phyloP scores from a whole-genome alignment of 805 yeast genomes.

The Sungouiella blattae region DNA sequence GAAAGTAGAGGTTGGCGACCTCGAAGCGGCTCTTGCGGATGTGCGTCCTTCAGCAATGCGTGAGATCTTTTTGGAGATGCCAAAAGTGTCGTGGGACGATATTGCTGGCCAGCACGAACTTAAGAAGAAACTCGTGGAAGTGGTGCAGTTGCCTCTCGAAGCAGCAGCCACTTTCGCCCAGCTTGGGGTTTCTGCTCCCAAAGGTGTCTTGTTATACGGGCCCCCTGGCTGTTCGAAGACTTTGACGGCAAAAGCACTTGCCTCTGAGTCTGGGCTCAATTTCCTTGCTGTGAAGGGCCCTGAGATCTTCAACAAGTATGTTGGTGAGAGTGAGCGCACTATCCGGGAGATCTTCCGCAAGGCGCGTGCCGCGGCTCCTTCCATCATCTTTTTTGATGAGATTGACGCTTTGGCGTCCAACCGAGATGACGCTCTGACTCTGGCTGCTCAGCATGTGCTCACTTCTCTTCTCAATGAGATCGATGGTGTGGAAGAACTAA shows the following conservation, averaged over 20 bases:
- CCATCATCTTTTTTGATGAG: slow-evolving; percentile 93
- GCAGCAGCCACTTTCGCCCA: slow-evolving; percentile 72
- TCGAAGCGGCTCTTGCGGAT: slow-evolving; percentile 71
- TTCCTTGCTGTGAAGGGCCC: slow-evolving; percentile 97
- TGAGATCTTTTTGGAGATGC: slow-evolving; percentile 90
- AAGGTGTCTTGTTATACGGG: slow-evolving; percentile 89
- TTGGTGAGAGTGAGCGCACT: slow-evolving; percentile 92
- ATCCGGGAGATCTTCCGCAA: slow-evolving; percentile 90
- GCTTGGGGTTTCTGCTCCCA: slow-evolving; percentile 86
- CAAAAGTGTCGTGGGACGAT: slow-evolving; percentile 89
- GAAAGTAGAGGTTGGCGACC: slow-evolving; percentile 48
- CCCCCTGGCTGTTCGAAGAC: slow-evolving; percentile 99
- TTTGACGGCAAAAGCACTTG: slow-evolving; percentile 89
- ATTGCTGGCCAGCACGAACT: slow-evolving; percentile 92
- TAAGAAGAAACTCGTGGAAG: slow-evolving; percentile 78
- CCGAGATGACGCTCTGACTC: slow-evolving; percentile 60
- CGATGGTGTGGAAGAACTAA: slow-evolving; percentile 94
- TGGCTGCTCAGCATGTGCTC: slow-evolving; percentile 78
- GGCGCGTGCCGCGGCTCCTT: slow-evolving; percentile 93
- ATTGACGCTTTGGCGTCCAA: slow-evolving; percentile 88
- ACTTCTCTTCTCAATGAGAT: slow-evolving; percentile 91
- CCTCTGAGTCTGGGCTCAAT: slow-evolving; percentile 92
- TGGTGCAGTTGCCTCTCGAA: slow-evolving; percentile 86
- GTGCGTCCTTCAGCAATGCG: slow-evolving; percentile 96
- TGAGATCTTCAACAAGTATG: slow-evolving; percentile 89